Percentiles rank a stretch among this genome's conserved stretches.
These are phyloP conservation scores for Yamadazyma olivae DNA, from an alignment of 805 yeast genomes.

Conservation along the genomic window DNA sequence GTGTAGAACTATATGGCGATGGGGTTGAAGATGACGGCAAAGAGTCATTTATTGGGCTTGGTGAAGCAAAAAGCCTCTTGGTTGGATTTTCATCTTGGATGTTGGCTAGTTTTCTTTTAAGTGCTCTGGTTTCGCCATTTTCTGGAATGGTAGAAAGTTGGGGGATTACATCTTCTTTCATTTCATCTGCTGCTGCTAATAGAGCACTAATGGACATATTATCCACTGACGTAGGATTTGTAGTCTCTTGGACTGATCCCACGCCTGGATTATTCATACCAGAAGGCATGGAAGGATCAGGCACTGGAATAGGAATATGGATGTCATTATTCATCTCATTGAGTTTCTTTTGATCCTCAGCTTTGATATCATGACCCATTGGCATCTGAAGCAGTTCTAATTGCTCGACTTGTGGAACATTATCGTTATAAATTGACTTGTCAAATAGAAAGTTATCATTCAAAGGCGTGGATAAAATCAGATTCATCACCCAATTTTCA, in stretches of 20 bases:
- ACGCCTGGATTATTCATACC: no score
- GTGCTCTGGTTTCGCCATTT: background rate
- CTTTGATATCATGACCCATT: no score
- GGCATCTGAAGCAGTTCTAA: no score
- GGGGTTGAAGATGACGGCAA: conserved; percentile 13
- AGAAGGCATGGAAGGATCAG: background rate
- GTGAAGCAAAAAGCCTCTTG: background rate
- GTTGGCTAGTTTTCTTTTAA: conserved; percentile 3
- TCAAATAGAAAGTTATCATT: conserved; percentile 2
- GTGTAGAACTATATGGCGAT: conserved; percentile 8
- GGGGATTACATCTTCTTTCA: conserved; percentile 2
- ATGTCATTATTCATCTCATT: background rate
- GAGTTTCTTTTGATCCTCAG: no score
- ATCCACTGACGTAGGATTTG: background rate
- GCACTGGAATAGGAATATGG: background rate
- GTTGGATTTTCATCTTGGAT: background rate
- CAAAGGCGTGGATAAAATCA: conserved; percentile 9
- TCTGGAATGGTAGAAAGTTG: conserved; percentile 5
- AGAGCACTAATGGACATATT: conserved; percentile 11
- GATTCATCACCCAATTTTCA: conserved; percentile 11
- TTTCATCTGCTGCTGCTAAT: conserved; percentile 13
- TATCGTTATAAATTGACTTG: background rate
- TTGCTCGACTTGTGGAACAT: background rate
- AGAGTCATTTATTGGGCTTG: conserved; percentile 12
- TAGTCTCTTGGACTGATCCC: background rate